A percentile compares a stretch with the other conserved stretches of the same genome.
Conservation (phyloP, 352 stramenopile species). For the Globisporangium solare region DNA sequence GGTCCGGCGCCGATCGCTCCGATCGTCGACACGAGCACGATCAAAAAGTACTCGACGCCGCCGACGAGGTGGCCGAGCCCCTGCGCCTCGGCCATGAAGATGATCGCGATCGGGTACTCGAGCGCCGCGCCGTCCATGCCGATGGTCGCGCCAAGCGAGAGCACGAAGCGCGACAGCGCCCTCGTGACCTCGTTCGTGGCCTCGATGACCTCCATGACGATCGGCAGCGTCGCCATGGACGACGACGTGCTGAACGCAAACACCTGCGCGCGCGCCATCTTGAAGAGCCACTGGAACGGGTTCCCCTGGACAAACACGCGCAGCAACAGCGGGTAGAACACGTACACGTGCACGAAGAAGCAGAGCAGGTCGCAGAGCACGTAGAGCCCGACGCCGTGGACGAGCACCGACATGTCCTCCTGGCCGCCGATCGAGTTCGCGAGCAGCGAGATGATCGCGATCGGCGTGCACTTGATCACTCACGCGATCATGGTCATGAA, state of each 20-base stretch:
- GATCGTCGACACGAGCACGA: constrained; percentile 23
- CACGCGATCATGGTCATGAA: constrained; percentile 45
- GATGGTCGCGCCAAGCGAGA: constrained; percentile 5
- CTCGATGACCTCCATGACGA: constrained; percentile 14
- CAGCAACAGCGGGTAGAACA: constrained; percentile 24
- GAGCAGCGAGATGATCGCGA: constrained; percentile 37
- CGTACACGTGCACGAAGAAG: constrained; percentile 14
- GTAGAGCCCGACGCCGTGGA: constrained; percentile 16
- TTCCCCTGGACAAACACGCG: constrained; percentile 17
- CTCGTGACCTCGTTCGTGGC: constrained; percentile 48
- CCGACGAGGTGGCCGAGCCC: constrained; percentile 16
- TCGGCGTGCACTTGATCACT: constrained; percentile 36
- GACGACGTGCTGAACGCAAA: constrained; percentile 33
- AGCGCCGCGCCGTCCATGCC: constrained; percentile 28
- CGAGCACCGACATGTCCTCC: constrained; percentile 16
- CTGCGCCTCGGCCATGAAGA: constrained; percentile 29
- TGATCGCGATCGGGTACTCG: constrained; percentile 21
- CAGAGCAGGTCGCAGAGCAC: constrained; percentile 15
- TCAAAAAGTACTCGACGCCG: constrained; percentile 16
- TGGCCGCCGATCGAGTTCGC: constrained; percentile 24
- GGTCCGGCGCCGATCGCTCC: constrained; percentile 18
- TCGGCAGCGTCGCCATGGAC: constrained; percentile 21
- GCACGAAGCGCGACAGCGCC: constrained; percentile 4
- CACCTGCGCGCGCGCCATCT: constrained; percentile 23
- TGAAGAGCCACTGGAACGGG: constrained; percentile 16